phyloP scores from a whole-genome alignment of 345 rosid species.

The Corchorus capsularis region DNA sequence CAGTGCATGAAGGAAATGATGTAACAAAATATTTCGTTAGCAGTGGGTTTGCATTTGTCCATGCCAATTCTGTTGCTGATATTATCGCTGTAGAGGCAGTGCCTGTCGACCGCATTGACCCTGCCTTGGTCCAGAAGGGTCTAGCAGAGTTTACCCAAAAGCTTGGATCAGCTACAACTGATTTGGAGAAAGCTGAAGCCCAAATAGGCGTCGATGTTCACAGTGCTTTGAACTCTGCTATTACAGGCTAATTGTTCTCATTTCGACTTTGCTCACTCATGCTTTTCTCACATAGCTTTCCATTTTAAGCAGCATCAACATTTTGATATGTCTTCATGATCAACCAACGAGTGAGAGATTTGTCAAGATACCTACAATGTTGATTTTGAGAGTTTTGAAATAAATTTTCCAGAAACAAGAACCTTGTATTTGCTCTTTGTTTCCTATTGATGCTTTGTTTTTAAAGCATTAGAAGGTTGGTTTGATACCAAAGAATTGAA shows the following conservation, averaged over 20 bases:
- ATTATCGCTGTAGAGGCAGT: conserved; percentile 76
- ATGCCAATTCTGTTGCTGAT: conserved; percentile 82
- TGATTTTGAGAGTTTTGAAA: conserved; percentile 10
- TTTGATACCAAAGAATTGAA: conserved; percentile 4
- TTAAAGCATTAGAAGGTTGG: background rate
- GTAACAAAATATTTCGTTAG: conserved; percentile 73
- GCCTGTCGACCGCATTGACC: conserved; percentile 66
- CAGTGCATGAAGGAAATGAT: conserved; percentile 86
- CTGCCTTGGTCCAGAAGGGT: conserved; percentile 78
- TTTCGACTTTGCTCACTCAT: background rate
- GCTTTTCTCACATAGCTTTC: conserved; percentile 6
- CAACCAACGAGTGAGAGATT: conserved; percentile 18
- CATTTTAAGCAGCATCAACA: conserved; percentile 25
- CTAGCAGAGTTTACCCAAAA: conserved; percentile 79
- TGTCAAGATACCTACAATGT: conserved; percentile 16
- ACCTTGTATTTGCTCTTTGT: conserved; percentile 9
- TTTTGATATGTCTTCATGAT: conserved; percentile 19
- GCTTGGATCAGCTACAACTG: conserved; percentile 72
- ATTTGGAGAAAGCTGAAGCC: conserved; percentile 84
- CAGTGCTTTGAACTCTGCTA: conserved; percentile 70
- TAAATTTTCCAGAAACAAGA: conserved; percentile 18
- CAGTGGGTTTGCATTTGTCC: conserved; percentile 87
- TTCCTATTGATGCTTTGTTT: background rate
- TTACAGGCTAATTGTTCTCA: conserved; percentile 44
- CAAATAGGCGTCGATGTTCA: conserved; percentile 83